Conservation (phyloP, 164 flowering plant genomes). For the Brasenia schreberi region DNA sequence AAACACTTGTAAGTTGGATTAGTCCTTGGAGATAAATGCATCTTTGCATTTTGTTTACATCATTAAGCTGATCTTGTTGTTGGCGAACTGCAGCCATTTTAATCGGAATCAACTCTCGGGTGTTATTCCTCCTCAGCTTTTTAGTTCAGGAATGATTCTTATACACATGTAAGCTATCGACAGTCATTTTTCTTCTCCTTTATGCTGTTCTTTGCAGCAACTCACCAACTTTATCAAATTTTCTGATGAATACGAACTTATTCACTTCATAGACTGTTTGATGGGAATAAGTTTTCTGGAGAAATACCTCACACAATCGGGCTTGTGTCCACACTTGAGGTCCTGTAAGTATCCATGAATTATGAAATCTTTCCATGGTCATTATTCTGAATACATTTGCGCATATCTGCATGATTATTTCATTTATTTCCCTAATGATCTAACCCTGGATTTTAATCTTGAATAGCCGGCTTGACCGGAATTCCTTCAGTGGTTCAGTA, state of each 20-base stretch:
- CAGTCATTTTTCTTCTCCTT: background rate
- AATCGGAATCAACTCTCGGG: conserved; percentile 84
- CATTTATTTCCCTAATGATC: background rate
- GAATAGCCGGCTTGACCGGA: conserved; percentile 77
- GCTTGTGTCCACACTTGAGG: conserved; percentile 66
- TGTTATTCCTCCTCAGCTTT: conserved; percentile 49
- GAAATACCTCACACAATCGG: conserved; percentile 54
- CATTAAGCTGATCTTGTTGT: background rate
- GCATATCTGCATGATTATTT: background rate
- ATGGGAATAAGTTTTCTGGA: conserved; percentile 67
- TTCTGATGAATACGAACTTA: background rate
- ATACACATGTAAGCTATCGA: conserved; percentile 72
- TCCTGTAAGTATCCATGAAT: conserved; percentile 61
- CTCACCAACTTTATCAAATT: background rate
- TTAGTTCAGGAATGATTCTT: conserved; percentile 61
- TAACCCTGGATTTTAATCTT: conserved; percentile 1
- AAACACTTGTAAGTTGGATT: conserved; percentile 75
- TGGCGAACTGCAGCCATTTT: conserved; percentile 62
- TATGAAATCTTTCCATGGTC: background rate
- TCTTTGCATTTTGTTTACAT: background rate
- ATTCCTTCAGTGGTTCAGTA: conserved; percentile 40
- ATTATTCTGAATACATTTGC: background rate
- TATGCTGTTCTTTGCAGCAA: background rate
- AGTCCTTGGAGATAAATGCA: background rate
- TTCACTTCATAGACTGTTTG: conserved; percentile 45